Evolutionary conservation across 164 flowering plant genomes (phyloP).

Genomic region (Stephania cephalantha): DNA sequence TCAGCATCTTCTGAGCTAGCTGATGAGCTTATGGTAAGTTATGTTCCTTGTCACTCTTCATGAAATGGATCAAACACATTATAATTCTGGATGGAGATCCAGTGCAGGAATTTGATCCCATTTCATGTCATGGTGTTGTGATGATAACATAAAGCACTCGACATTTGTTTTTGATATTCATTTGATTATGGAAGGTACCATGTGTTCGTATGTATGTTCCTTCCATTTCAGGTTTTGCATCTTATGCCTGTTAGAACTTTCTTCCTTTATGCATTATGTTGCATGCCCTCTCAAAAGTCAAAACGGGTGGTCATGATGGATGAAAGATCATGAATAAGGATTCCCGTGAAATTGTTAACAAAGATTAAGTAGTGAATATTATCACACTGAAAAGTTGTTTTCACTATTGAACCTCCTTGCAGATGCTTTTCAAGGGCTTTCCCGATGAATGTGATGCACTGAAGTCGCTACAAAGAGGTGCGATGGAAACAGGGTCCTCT

Average conservation of each 20-base stretch:
- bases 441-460: conserved; percentile 57
- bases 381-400: not conserved
- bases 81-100: not conserved
- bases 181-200: not conserved
- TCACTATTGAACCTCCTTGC: conserved; percentile 5
- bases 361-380: not conserved
- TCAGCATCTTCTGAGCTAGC: conserved; percentile 95
- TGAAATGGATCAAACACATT: not conserved
- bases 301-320: not conserved
- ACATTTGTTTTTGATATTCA: too few relatives aligned
- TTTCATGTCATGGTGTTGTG: not conserved
- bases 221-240: not conserved
- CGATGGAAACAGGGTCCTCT: conserved; percentile 47
- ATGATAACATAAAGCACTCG: not conserved
- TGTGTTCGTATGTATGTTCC: not conserved
- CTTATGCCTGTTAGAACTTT: not conserved
- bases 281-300: not conserved
- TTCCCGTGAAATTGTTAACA: not conserved
- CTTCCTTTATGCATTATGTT: not conserved
- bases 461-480: conserved; percentile 47
- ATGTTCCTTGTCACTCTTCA: not conserved
- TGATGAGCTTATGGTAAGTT: conserved; percentile 77
- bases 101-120: not conserved
- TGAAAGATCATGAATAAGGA: not conserved
- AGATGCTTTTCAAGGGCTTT: conserved; percentile 94